These are phyloP conservation scores for Cercospora beticola DNA, from an alignment of 2,329 filamentous ascomycete species.

Conservation along the genomic window DNA sequence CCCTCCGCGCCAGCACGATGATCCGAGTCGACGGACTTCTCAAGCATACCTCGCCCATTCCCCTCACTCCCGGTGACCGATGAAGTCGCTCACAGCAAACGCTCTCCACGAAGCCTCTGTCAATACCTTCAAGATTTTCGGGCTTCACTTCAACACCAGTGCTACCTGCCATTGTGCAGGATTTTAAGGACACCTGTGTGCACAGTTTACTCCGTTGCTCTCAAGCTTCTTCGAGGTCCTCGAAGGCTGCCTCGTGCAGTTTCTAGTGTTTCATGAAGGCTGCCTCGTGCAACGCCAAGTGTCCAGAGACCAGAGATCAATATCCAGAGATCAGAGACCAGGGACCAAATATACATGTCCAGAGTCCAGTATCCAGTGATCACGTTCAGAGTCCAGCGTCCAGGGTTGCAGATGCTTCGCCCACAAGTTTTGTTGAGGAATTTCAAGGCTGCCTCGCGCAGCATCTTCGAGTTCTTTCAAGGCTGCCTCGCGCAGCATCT, in stretches of 20 bases:
- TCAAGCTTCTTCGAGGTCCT: background rate
- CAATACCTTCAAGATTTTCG: background rate
- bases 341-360: too few relatives aligned
- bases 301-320: background rate
- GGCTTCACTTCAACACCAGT: background rate
- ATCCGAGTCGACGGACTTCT: background rate
- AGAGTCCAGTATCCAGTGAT: too few relatives aligned
- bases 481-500: too few relatives aligned
- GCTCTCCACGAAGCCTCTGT: background rate
- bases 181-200: background rate
- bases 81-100: background rate
- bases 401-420: too few relatives aligned
- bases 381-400: too few relatives aligned
- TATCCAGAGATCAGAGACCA: too few relatives aligned
- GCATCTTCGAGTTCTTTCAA: background rate
- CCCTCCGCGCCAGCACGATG: background rate
- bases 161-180: background rate
- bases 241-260: background rate
- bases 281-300: background rate
- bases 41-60: background rate
- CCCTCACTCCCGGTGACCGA: background rate
- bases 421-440: too few relatives aligned
- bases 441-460: too few relatives aligned
- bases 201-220: background rate
- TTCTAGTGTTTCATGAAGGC: background rate